Percentiles rank a stretch among this genome's conserved stretches.
phyloP scores from a whole-genome alignment of 2,329 filamentous ascomycete genomes.

The Sphaerulina vaccinii region DNA sequence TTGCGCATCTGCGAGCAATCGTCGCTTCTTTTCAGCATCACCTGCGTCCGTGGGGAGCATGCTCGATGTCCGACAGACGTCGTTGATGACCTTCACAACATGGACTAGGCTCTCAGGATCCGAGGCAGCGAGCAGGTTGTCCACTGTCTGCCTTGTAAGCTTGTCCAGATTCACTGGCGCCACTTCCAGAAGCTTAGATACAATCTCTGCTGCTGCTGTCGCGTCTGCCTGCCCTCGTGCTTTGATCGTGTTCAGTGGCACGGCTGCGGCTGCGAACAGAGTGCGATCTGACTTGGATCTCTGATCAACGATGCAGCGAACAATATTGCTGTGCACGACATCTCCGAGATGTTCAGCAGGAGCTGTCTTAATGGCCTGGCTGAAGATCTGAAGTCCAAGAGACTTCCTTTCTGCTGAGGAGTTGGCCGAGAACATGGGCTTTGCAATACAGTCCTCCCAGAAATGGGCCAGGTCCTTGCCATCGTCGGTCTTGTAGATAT shows the following conservation, averaged over 20 bases:
- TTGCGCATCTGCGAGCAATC: constrained; percentile 54
- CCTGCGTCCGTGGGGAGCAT: constrained; percentile 42
- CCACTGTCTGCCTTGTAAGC: constrained; percentile 77
- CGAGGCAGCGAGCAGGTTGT: constrained; percentile 66
- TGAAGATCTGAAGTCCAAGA: constrained; percentile 85
- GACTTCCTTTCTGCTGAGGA: constrained; percentile 88
- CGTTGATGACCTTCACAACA: constrained; percentile 52
- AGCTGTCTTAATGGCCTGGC: constrained; percentile 64
- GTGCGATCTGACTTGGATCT: constrained; percentile 74
- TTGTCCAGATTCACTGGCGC: constrained; percentile 81
- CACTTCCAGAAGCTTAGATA: constrained; percentile 67
- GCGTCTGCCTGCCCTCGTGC: constrained; percentile 62
- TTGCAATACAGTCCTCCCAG: constrained; percentile 84
- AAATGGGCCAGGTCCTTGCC: constrained; percentile 65
- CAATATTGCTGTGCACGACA: constrained; percentile 80
- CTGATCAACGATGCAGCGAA: constrained; percentile 80
- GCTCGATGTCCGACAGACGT: constrained; percentile 48
- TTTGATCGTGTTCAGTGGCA: constrained; percentile 71
- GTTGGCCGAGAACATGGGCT: constrained; percentile 76
- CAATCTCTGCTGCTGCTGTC: constrained; percentile 57
- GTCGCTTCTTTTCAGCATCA: constrained; percentile 50
- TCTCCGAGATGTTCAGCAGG: constrained; percentile 52
- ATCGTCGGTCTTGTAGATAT: constrained; percentile 39
- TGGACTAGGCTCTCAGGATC: constrained; percentile 51
- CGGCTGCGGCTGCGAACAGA: constrained; percentile 74